Conservation (phyloP, 106 monocot genomes). For the Allium fistulosum region DNA sequence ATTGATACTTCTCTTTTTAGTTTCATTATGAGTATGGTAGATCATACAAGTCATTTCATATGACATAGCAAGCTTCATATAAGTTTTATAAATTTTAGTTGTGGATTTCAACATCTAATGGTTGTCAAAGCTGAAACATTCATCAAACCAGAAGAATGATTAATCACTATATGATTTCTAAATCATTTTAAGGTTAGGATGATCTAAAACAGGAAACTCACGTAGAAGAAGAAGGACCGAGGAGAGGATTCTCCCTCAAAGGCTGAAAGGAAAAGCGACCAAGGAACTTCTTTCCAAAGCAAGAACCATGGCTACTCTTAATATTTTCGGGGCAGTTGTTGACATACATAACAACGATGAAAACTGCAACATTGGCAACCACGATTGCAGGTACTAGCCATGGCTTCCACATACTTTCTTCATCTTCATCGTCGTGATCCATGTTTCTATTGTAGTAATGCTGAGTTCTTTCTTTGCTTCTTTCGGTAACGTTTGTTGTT, state of each 20-base stretch:
- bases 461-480: neutral
- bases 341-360: slow-evolving; percentile 9
- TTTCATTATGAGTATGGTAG: too few relatives aligned
- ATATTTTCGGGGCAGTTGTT: slow-evolving; percentile 56
- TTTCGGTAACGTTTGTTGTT: neutral
- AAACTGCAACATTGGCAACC: neutral
- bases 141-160: too few relatives aligned
- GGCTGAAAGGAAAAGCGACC: slow-evolving; percentile 83
- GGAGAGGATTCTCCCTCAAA: slow-evolving; percentile 64
- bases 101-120: too few relatives aligned
- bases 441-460: neutral
- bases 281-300: slow-evolving; percentile 39
- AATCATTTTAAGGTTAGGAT: too few relatives aligned
- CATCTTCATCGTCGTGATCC: neutral
- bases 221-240: slow-evolving; percentile 75
- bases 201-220: slow-evolving; percentile 8
- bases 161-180: too few relatives aligned
- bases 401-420: slow-evolving; percentile 32
- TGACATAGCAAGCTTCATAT: too few relatives aligned
- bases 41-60: too few relatives aligned
- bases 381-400: slow-evolving; percentile 16
- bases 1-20: too few relatives aligned
- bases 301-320: slow-evolving; percentile 23
- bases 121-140: too few relatives aligned
- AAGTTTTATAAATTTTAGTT: too few relatives aligned